These are phyloP conservation scores for Penicillium sp. DNA, from an alignment of 2,329 filamentous ascomycete species.

Conservation along the genomic window DNA sequence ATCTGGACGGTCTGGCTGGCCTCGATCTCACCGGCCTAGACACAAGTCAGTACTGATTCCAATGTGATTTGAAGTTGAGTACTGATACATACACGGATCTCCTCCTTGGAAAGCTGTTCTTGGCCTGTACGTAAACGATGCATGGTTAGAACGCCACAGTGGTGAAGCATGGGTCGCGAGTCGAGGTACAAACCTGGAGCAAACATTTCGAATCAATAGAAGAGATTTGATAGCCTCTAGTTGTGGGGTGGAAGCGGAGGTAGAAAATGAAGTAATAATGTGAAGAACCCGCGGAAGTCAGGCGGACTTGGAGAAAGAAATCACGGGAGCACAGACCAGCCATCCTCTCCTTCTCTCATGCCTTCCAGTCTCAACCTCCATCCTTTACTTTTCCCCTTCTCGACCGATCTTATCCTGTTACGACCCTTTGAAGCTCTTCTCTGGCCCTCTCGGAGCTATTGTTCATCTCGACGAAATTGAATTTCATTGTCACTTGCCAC, in stretches of 20 bases:
- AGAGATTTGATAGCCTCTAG: not conserved
- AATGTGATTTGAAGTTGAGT: not conserved
- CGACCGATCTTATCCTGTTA: not conserved
- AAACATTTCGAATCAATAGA: conserved; percentile 32
- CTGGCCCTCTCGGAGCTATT: not conserved
- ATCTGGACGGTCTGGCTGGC: conserved; percentile 57
- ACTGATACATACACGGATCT: conserved; percentile 43
- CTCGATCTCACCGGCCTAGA: conserved; percentile 54
- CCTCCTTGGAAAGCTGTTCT: conserved; percentile 50
- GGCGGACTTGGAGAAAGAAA: conserved; percentile 21
- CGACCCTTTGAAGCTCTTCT: not conserved
- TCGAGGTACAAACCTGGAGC: conserved; percentile 32
- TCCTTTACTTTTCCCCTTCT: conserved; percentile 11
- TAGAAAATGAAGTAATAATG: conserved; percentile 2
- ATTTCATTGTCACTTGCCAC: not conserved
- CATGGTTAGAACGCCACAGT: not conserved
- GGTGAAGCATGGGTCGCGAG: not conserved
- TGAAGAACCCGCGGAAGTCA: conserved; percentile 8
- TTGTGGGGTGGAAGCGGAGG: conserved; percentile 12
- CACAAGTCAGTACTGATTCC: not conserved
- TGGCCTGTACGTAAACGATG: conserved; percentile 31
- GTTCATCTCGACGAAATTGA: not conserved
- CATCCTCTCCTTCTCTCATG: conserved; percentile 26
- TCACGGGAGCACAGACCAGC: conserved; percentile 32
- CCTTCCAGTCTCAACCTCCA: conserved; percentile 16